phyloP scores from a whole-genome alignment of 169 alveolate genomes.

The Amoebophrya sp. region DNA sequence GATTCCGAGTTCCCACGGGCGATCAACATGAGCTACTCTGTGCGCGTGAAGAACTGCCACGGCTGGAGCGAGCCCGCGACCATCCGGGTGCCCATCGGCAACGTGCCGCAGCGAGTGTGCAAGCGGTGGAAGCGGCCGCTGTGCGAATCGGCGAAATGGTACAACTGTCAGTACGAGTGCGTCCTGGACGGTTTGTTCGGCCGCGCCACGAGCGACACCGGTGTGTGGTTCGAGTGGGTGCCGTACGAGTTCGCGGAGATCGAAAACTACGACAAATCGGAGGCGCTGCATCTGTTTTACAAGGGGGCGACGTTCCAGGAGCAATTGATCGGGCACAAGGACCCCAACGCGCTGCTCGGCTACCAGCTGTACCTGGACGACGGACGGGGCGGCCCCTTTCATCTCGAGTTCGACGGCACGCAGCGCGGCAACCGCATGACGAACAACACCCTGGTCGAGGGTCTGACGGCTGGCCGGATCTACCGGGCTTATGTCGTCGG shows the following conservation, averaged over 20 bases:
- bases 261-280: neutral
- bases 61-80: neutral
- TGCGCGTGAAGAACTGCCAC: constrained; percentile 9
- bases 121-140: neutral
- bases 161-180: constrained; percentile 20
- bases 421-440: neutral
- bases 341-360: constrained; percentile 20
- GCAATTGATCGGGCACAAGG: neutral
- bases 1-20: neutral
- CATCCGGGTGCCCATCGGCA: neutral
- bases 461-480: neutral
- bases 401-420: constrained; percentile 5
- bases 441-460: neutral
- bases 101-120: neutral
- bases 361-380: constrained; percentile 9
- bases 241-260: neutral
- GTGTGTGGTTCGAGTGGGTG: constrained; percentile 2
- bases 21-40: neutral
- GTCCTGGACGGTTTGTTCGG: neutral
- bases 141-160: neutral
- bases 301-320: neutral
- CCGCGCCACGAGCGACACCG: neutral
- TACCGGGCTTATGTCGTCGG: neutral
- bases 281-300: neutral
- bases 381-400: neutral